A percentile compares a stretch with the other conserved stretches of the same genome.
Conservation (phyloP, 148 eudicot species). For the Oxyria digyna region DNA sequence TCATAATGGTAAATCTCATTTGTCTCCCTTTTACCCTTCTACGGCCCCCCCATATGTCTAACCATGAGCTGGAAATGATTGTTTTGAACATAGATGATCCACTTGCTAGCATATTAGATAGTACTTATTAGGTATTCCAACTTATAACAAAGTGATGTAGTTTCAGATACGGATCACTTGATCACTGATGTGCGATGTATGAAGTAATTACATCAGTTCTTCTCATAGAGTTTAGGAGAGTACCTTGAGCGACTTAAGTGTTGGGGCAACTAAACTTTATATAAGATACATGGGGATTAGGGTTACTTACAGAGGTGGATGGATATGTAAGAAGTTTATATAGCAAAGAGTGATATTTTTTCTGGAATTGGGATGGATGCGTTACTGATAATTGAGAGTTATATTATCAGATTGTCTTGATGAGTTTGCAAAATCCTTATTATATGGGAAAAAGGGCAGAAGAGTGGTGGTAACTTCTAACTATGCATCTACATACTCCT, state of each 20-base stretch:
- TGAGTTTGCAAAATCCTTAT: not conserved
- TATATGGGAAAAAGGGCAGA: not conserved
- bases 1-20: not conserved
- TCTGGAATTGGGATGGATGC: not conserved
- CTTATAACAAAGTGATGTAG: not conserved
- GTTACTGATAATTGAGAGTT: not conserved
- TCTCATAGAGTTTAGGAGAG: not conserved
- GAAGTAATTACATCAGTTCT: not conserved
- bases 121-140: not conserved
- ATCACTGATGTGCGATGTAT: not conserved
- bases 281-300: not conserved
- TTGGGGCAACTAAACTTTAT: not conserved
- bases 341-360: not conserved
- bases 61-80: not conserved
- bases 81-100: not conserved
- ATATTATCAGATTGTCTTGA: not conserved
- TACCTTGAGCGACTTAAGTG: not conserved
- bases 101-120: not conserved
- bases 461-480: not conserved
- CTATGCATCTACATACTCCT: not conserved
- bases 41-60: not conserved
- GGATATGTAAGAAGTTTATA: not conserved
- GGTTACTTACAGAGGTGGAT: not conserved
- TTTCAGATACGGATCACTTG: not conserved
- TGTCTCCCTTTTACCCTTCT: not conserved